These are phyloP conservation scores for Tanacetum coccineum DNA, from an alignment of 129 eudicot species.

Conservation along the genomic window DNA sequence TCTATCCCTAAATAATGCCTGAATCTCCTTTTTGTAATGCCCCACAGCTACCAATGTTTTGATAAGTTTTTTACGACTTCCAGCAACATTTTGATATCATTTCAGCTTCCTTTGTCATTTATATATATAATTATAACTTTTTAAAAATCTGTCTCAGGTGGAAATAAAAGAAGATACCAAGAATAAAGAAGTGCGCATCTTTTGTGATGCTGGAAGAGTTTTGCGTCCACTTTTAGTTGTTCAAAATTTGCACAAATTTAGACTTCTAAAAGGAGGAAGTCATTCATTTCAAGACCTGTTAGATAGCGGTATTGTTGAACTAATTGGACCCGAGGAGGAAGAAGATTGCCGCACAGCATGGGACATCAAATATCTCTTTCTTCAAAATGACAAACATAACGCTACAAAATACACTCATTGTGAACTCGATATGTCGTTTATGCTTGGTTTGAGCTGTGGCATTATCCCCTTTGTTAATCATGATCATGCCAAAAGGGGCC, in stretches of 20 bases:
- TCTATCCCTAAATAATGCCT: neutral
- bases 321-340: conserved; percentile 84
- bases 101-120: conserved; percentile 4
- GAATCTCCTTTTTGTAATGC: neutral
- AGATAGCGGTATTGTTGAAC: conserved; percentile 64
- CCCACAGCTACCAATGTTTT: neutral
- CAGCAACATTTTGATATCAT: neutral
- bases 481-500: conserved; percentile 78
- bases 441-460: conserved; percentile 74
- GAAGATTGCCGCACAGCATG: conserved; percentile 89
- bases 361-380: conserved; percentile 70
- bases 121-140: neutral
- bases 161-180: conserved; percentile 74
- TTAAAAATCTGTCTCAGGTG: conserved; percentile 38
- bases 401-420: conserved; percentile 79
- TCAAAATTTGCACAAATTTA: conserved; percentile 52
- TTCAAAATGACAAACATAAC: conserved; percentile 31
- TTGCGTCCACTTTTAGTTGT: conserved; percentile 86
- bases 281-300: conserved; percentile 62
- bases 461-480: conserved; percentile 82
- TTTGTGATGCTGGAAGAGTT: conserved; percentile 87
- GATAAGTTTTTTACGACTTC: conserved; percentile 9
- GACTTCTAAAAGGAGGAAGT: conserved; percentile 57
- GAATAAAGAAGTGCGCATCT: conserved; percentile 74
- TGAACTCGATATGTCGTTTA: conserved; percentile 66